Conservation (phyloP, 1,139 yeast genomes). For the Yamadazyma triangularis region DNA sequence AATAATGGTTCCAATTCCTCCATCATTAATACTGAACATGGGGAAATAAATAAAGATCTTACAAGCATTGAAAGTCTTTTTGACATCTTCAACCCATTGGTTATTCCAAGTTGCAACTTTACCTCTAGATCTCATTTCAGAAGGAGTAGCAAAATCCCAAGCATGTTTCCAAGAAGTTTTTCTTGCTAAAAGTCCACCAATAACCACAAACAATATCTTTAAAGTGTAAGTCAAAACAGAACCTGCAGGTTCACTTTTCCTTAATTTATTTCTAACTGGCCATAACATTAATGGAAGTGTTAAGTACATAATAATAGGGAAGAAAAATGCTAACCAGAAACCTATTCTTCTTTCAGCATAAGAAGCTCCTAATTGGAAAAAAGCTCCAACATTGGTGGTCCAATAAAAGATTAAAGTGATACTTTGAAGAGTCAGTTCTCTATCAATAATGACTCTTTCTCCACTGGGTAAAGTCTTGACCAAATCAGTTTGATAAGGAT, state of each 20-base stretch:
- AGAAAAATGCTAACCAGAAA: slow-evolving; percentile 66
- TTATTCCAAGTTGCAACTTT: slow-evolving; percentile 41
- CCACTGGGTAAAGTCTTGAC: slow-evolving; percentile 55
- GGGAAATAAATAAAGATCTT: slow-evolving; percentile 56
- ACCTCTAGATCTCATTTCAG: slow-evolving; percentile 44
- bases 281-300: slow-evolving; percentile 42
- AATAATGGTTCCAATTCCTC: slow-evolving; percentile 56
- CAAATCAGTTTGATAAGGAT: slow-evolving; percentile 46
- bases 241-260: slow-evolving; percentile 35
- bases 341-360: slow-evolving; percentile 62
- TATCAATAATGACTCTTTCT: slow-evolving; percentile 63
- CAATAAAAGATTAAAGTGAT: slow-evolving; percentile 72
- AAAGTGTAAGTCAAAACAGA: slow-evolving; percentile 40
- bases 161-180: slow-evolving; percentile 31
- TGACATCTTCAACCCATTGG: slow-evolving; percentile 57
- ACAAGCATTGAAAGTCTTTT: slow-evolving; percentile 52
- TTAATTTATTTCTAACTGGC: slow-evolving; percentile 28
- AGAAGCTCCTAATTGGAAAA: slow-evolving; percentile 71
- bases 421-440: slow-evolving; percentile 63
- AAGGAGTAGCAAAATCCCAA: slow-evolving; percentile 54
- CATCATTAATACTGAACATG: slow-evolving; percentile 56
- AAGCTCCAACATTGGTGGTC: slow-evolving; percentile 73
- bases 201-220: slow-evolving; percentile 31
- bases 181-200: slow-evolving; percentile 32
- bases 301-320: slow-evolving; percentile 47